Evolutionary conservation across 1,284 basidiomycete species (phyloP).

Genomic region (Pascua sp.): DNA sequence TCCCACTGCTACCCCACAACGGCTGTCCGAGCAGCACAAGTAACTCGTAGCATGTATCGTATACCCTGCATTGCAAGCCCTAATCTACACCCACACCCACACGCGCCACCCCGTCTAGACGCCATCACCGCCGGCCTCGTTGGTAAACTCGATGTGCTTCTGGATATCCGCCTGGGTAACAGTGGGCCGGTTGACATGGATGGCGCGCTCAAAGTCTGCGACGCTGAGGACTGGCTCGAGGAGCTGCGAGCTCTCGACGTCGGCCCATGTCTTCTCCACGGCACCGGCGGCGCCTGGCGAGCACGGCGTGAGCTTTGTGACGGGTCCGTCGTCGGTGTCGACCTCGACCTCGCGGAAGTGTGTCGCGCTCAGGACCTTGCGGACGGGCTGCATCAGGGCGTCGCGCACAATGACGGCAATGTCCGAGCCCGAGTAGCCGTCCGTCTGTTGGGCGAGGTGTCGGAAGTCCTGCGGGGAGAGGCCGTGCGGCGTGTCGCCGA

Average conservation of each 20-base stretch:
- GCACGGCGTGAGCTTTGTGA: conserved; percentile 79
- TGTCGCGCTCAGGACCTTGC: conserved; percentile 91
- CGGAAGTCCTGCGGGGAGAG: conserved; percentile 77
- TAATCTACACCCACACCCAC: too few relatives aligned
- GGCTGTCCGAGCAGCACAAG: too few relatives aligned
- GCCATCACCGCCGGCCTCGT: conserved; percentile 57
- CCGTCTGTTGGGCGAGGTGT: conserved; percentile 75
- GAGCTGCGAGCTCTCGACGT: conserved; percentile 83
- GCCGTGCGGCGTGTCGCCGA: conserved; percentile 87
- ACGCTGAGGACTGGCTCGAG: conserved; percentile 76
- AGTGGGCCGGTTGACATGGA: conserved; percentile 79
- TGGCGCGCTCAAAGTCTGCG: conserved; percentile 79
- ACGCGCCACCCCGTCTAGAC: not conserved
- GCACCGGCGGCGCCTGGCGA: conserved; percentile 87
- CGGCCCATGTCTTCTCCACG: conserved; percentile 88
- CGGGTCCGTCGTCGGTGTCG: conserved; percentile 47
- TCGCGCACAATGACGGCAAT: conserved; percentile 94
- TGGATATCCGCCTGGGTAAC: conserved; percentile 85
- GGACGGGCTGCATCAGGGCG: conserved; percentile 96
- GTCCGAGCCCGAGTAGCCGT: conserved; percentile 94
- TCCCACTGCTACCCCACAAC: too few relatives aligned
- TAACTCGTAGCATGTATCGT: too few relatives aligned
- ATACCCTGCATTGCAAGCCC: too few relatives aligned
- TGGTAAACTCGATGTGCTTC: conserved; percentile 88
- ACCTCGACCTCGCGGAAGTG: conserved; percentile 72